These are phyloP conservation scores for Talaromyces sp. DNA, from an alignment of 2,329 filamentous ascomycete species.

Conservation along the genomic window DNA sequence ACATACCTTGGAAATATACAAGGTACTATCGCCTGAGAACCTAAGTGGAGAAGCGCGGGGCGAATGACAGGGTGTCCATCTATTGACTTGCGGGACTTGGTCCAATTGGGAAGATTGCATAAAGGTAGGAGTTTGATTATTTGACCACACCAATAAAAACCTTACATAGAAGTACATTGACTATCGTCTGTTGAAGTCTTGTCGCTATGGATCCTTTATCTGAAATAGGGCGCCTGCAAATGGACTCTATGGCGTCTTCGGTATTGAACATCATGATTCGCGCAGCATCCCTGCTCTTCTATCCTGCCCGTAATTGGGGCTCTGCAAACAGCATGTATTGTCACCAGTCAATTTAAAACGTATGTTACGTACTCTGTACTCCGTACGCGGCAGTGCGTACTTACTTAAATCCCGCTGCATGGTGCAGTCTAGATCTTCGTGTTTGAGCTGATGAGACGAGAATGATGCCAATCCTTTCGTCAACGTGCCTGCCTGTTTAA, in stretches of 20 bases:
- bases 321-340: neutral
- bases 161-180: neutral
- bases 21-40: neutral
- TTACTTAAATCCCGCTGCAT: neutral
- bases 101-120: neutral
- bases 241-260: neutral
- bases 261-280: neutral
- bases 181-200: neutral
- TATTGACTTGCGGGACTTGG: neutral
- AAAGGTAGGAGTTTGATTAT: no score
- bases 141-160: neutral
- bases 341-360: neutral
- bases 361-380: neutral
- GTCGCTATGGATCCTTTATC: neutral
- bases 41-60: neutral
- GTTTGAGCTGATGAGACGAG: neutral
- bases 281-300: neutral
- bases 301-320: neutral
- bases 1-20: neutral
- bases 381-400: neutral
- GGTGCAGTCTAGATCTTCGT: neutral
- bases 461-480: neutral
- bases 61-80: neutral
- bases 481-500: neutral
- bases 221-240: no score